A percentile compares a stretch with the other conserved stretches of the same genome.
Conservation (phyloP, 2,329 filamentous ascomycete genomes). For the Rhinocladiella similis region DNA sequence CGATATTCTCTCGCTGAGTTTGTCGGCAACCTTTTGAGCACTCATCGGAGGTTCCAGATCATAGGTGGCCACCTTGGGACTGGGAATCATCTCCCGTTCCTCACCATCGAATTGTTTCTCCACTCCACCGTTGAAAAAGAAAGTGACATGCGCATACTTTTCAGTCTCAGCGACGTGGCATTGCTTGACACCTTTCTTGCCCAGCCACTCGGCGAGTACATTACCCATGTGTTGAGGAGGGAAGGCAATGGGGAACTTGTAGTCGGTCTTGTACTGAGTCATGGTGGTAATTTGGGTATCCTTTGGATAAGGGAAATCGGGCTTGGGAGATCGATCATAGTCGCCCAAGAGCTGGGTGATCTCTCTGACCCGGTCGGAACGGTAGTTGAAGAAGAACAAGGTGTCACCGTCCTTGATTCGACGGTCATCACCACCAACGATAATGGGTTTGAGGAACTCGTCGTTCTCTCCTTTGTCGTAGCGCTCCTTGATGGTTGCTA, state of each 20-base stretch:
- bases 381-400: constrained; percentile 99
- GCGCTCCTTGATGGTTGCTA: constrained; percentile 81
- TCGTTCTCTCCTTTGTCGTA: constrained; percentile 89
- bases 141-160: constrained; percentile 99
- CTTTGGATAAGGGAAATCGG: constrained; percentile 92
- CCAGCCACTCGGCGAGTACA: constrained; percentile 95
- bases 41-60: constrained; percentile 96
- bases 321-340: constrained; percentile 84
- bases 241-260: constrained; percentile 89
- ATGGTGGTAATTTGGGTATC: constrained; percentile 87
- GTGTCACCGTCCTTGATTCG: constrained; percentile 91
- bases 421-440: constrained; percentile 81
- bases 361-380: constrained; percentile 94
- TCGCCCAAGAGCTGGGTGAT: constrained; percentile 92
- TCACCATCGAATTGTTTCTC: constrained; percentile 95
- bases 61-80: constrained; percentile 93
- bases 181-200: constrained; percentile 85
- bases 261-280: constrained; percentile 97
- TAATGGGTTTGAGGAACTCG: constrained; percentile 98
- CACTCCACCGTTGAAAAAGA: constrained; percentile 99
- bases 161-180: constrained; percentile 98
- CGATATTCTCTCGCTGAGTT: constrained; percentile 81
- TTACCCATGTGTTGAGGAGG: constrained; percentile 95
- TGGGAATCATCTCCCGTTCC: constrained; percentile 88
- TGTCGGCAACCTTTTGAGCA: constrained; percentile 82